A percentile compares a stretch with the other conserved stretches of the same genome.
These are phyloP conservation scores for Monotropa hypopitys DNA, from an alignment of 179 eudicot genomes.

Conservation along the genomic window DNA sequence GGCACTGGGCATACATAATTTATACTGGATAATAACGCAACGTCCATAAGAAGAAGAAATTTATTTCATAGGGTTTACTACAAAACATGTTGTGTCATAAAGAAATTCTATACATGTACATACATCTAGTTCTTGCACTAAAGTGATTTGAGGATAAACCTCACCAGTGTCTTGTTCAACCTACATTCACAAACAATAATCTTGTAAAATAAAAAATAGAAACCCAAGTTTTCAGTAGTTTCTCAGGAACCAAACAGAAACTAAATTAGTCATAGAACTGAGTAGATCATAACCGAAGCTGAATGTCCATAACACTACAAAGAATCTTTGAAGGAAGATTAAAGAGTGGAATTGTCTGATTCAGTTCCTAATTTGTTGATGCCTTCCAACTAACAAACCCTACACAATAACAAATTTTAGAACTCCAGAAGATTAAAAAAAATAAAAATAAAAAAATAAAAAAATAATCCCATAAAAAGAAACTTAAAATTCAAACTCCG, in stretches of 20 bases:
- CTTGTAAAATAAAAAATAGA: slow-evolving; percentile 1
- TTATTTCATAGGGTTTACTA: not conserved
- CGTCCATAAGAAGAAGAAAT: not conserved
- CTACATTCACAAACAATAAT: slow-evolving; percentile 24
- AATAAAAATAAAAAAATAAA: no score
- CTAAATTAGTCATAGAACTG: not conserved
- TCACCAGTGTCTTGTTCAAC: slow-evolving; percentile 86
- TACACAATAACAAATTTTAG: not conserved
- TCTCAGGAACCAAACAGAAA: slow-evolving; percentile 5
- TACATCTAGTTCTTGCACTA: slow-evolving; percentile 61
- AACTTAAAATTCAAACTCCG: not conserved
- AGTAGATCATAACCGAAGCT: slow-evolving; percentile 35
- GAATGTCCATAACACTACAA: slow-evolving; percentile 51
- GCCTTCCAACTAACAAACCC: slow-evolving; percentile 55
- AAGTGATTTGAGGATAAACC: slow-evolving; percentile 72
- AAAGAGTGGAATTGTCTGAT: slow-evolving; percentile 45
- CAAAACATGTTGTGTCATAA: not conserved
- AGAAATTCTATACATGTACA: slow-evolving; percentile 10
- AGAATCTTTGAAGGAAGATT: slow-evolving; percentile 68
- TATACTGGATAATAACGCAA: not conserved
- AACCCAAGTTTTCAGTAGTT: not conserved
- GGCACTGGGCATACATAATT: not conserved
- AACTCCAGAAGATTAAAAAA: not conserved
- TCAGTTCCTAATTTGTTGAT: slow-evolving; percentile 64
- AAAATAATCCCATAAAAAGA: not conserved